phyloP scores from a whole-genome alignment of 768 basidiomycete genomes.

The Lentinula sp. region DNA sequence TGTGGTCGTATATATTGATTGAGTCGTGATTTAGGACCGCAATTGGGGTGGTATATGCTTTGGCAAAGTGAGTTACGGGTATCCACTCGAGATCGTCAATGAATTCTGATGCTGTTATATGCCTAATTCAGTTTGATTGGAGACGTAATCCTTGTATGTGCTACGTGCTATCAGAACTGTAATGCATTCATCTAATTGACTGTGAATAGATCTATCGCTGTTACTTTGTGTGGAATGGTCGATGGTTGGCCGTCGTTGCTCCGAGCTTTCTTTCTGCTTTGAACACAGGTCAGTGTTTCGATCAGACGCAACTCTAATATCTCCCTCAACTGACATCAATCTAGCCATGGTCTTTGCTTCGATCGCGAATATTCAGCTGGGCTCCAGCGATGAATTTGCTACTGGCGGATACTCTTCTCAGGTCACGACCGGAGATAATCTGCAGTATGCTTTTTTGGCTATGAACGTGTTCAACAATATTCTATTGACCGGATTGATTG shows the following conservation, averaged over 20 bases:
- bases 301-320: background rate
- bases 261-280: background rate
- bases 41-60: background rate
- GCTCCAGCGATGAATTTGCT: conserved; percentile 2
- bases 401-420: background rate
- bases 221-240: conserved; percentile 4
- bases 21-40: background rate
- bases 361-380: background rate
- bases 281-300: background rate
- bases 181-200: background rate
- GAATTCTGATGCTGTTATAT: background rate
- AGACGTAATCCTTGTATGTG: background rate
- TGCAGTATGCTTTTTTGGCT: conserved; percentile 2
- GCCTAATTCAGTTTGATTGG: background rate
- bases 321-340: background rate
- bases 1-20: background rate
- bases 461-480: conserved; percentile 4
- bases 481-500: conserved; percentile 4
- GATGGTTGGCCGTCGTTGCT: background rate
- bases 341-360: background rate
- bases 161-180: too few relatives aligned
- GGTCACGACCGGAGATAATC: background rate
- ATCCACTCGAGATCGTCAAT: background rate
- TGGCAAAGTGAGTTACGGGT: background rate
- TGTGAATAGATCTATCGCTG: background rate